These are phyloP conservation scores for Colletotrichum somersetense DNA, from an alignment of 2,329 filamentous ascomycete species.

Conservation along the genomic window DNA sequence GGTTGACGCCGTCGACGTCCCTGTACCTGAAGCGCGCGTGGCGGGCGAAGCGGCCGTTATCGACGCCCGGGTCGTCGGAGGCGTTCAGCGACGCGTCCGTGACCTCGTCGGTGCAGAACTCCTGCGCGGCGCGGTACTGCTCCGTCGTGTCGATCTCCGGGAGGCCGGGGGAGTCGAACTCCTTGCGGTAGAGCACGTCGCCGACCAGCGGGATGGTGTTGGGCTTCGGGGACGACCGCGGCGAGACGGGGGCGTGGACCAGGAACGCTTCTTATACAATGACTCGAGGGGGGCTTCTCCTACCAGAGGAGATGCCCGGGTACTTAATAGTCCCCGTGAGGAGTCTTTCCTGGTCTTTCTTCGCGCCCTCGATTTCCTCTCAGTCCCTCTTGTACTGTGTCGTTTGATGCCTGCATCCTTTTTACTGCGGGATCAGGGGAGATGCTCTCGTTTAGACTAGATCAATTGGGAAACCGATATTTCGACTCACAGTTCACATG, in stretches of 20 bases:
- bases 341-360: neutral
- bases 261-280: neutral
- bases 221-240: neutral
- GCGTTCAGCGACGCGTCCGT: neutral
- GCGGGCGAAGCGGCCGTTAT: neutral
- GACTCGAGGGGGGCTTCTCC: neutral
- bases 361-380: neutral
- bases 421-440: neutral
- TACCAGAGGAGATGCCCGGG: neutral
- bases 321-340: neutral
- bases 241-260: neutral
- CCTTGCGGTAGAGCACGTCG: neutral
- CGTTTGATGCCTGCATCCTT: neutral
- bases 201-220: neutral
- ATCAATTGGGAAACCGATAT: too few species aligned
- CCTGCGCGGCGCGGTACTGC: neutral
- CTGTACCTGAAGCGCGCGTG: neutral
- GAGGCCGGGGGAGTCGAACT: neutral
- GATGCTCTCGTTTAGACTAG: neutral
- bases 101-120: neutral
- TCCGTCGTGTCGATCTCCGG: neutral
- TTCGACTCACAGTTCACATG: neutral
- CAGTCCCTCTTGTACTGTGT: neutral
- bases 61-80: neutral
- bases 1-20: neutral